Evolutionary conservation across 2,329 filamentous ascomycete species (phyloP).

Genomic region (Penicillium sp.): DNA sequence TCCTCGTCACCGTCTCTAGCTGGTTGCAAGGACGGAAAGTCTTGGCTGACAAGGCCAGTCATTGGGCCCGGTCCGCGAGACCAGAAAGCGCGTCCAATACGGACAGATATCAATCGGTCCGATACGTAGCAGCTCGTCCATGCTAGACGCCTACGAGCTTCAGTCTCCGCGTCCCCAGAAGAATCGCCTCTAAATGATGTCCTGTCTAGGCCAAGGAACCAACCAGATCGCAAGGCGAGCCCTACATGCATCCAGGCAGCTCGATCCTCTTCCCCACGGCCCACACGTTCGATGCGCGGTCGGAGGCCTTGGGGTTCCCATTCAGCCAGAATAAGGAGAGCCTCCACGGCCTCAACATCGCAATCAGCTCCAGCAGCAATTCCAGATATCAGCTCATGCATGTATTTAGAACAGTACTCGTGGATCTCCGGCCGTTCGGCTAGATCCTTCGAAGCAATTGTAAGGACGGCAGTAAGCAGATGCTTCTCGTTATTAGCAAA

Average conservation of each 20-base stretch:
- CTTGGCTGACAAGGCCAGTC: constrained; percentile 55
- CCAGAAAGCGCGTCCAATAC: constrained; percentile 65
- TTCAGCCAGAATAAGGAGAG: constrained; percentile 60
- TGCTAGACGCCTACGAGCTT: constrained; percentile 56
- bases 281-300: constrained; percentile 53
- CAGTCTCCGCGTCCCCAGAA: constrained; percentile 50
- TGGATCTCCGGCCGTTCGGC: constrained; percentile 55
- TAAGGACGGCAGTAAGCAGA: constrained; percentile 60
- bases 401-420: constrained; percentile 58
- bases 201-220: constrained; percentile 62
- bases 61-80: constrained; percentile 61
- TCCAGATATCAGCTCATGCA: constrained; percentile 60
- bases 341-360: constrained; percentile 62
- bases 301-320: constrained; percentile 62
- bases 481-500: constrained; percentile 56
- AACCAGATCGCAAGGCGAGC: constrained; percentile 59
- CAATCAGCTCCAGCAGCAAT: constrained; percentile 59
- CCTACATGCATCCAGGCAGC: constrained; percentile 72
- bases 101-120: constrained; percentile 60
- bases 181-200: constrained; percentile 57
- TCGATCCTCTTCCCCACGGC: constrained; percentile 63
- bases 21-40: constrained; percentile 59
- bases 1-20: constrained; percentile 54
- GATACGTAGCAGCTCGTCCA: constrained; percentile 63
- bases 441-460: constrained; percentile 64